Evolutionary conservation across 805 yeast genomes (phyloP).

Genomic region (Lipomyces chichibuensis): DNA sequence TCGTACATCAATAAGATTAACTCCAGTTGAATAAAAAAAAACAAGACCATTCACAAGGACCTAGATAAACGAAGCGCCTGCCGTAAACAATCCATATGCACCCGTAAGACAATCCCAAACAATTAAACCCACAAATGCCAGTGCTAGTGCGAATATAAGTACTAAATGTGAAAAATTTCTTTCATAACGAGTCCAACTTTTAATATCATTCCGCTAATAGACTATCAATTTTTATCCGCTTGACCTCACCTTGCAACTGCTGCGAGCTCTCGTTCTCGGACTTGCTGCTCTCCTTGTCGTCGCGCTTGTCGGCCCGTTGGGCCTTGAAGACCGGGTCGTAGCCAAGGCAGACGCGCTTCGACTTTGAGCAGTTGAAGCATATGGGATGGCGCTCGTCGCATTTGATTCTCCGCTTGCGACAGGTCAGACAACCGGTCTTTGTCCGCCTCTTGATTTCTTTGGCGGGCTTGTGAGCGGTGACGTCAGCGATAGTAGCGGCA

Average conservation of each 20-base stretch:
- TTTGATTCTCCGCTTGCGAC: constrained; percentile 67
- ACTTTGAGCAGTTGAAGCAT: constrained; percentile 51
- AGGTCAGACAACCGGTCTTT: constrained; percentile 58
- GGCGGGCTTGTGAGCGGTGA: constrained; percentile 24
- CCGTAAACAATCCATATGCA: neutral
- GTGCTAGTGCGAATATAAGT: neutral
- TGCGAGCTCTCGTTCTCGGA: constrained; percentile 3
- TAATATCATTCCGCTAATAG: constrained; percentile 15
- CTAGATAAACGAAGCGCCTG: neutral
- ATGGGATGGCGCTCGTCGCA: constrained; percentile 68
- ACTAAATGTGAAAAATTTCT: too few species aligned
- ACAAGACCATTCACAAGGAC: neutral
- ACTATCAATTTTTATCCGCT: constrained; percentile 33
- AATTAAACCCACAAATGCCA: neutral
- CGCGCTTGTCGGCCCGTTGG: neutral
- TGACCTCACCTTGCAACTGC: constrained; percentile 12
- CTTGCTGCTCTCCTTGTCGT: neutral
- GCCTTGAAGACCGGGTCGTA: constrained; percentile 34
- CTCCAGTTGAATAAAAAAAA: neutral
- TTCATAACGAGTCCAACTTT: neutral
- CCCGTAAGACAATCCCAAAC: neutral
- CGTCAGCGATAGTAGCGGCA: constrained; percentile 30
- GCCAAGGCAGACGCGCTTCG: constrained; percentile 37
- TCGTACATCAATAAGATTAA: neutral
- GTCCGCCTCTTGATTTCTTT: constrained; percentile 37